Evolutionary conservation across 345 rosid genomes (phyloP), one percentile per base, ranked within the genome.

Genomic region (Theobroma cacao): DNA sequence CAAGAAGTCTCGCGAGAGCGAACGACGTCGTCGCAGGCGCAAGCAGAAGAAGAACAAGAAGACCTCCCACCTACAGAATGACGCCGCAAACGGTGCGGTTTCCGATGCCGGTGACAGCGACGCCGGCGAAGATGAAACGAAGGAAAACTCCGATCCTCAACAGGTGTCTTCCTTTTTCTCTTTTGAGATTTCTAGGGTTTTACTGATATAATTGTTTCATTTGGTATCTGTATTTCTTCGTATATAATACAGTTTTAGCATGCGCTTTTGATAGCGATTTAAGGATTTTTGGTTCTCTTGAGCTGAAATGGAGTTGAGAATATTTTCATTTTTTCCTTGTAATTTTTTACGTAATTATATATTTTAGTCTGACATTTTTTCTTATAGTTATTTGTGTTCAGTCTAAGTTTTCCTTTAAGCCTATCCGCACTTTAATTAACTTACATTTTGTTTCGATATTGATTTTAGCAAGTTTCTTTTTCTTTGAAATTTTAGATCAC

Each of bases 1-100:
- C 40, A 94, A 87, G 81, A 91, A 93, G 78, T 85, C 94, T 4
- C 90, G 88, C 7, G 99, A 94, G 83, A 90, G 80, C 75, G 99
- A 97, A 50, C 86, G 98, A 47, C 99, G 99, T 28, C 98, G 98
- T 74, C 92, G 98, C 66, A 79, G 99, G 75, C 95, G 99, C 81
- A 97, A 97, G 92, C 99, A 94, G 89, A 97, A 97, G 94, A 96
- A 97, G 91, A 91, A 82, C 78, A 91, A 87, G 11, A 68, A 68
- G 74, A 82, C 86, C 58, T 78, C 86, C 47, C 81, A 74, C 68
- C 75, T 73, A n/a, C 62, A 41, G 41, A 53, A 24, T 56, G 79
- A 20, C 24, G 33, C 61, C 1, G 33, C 41, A 1, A 74, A 58
- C 31, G 77, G 77, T 14, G 12, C 80, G 0, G 79, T 76, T 4